Conservation (phyloP, 345 rosid genomes). For the Rhodomyrtus tomentosa region DNA sequence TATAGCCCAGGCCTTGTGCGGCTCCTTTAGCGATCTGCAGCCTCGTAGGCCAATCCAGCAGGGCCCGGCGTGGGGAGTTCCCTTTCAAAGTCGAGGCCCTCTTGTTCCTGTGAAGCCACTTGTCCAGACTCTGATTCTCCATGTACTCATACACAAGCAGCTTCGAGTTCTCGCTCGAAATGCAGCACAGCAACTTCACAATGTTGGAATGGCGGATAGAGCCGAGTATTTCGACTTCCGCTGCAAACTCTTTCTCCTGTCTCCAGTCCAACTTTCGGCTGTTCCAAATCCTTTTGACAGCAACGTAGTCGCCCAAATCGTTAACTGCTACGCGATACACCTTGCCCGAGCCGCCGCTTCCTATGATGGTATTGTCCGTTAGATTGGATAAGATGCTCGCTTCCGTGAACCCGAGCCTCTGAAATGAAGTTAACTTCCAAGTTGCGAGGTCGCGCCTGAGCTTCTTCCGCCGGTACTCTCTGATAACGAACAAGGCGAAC, state of each 20-base stretch:
- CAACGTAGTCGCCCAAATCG: conserved; percentile 40
- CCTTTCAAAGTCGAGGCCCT: conserved; percentile 8
- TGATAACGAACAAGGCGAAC: conserved; percentile 23
- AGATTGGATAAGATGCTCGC: conserved; percentile 46
- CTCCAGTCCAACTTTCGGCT: conserved; percentile 32
- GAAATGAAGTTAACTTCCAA: conserved; percentile 87
- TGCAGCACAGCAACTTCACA: conserved; percentile 76
- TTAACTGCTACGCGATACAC: conserved; percentile 45
- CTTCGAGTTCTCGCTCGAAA: conserved; percentile 73
- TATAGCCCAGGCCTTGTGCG: conserved; percentile 76
- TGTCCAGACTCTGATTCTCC: conserved; percentile 78
- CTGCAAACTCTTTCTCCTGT: conserved; percentile 60
- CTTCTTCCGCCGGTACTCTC: conserved; percentile 36
- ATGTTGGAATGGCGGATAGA: conserved; percentile 74
- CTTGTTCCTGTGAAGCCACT: conserved; percentile 67
- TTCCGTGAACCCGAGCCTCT: conserved; percentile 51
- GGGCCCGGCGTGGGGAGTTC: conserved; percentile 4
- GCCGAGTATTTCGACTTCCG: conserved; percentile 74
- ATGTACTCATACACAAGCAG: conserved; percentile 88
- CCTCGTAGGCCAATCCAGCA: conserved; percentile 57
- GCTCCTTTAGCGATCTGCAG: conserved; percentile 75
- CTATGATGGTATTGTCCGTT: conserved; percentile 65
- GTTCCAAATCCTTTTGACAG: conserved; percentile 83
- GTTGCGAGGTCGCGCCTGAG: conserved; percentile 18
- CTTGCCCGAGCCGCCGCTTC: conserved; percentile 91